Evolutionary conservation across 2,329 filamentous ascomycete species (phyloP).

Genomic region (Raffaelea ambrosiae): DNA sequence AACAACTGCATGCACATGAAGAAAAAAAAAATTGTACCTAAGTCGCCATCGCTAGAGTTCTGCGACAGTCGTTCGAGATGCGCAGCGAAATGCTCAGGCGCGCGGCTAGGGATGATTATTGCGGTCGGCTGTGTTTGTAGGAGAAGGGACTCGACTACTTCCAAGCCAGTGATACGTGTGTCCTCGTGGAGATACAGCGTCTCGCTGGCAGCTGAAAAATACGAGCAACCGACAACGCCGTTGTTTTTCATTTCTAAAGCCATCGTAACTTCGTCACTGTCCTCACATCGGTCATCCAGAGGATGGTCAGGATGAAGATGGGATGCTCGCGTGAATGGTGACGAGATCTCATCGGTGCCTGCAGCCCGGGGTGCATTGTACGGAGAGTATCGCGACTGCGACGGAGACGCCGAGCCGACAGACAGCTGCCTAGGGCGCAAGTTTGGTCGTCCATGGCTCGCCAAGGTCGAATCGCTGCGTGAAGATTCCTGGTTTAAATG

Average conservation of each 20-base stretch:
- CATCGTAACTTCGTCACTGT: conserved; percentile 64
- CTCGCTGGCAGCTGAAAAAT: conserved; percentile 65
- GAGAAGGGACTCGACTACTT: conserved; percentile 55
- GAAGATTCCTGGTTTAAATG: too few relatives aligned
- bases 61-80: conserved; percentile 17
- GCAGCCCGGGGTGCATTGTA: too few relatives aligned
- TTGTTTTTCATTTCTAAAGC: conserved; percentile 67
- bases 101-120: conserved; percentile 41
- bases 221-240: conserved; percentile 71
- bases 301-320: background rate
- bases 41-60: too few relatives aligned
- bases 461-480: too few relatives aligned
- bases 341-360: background rate
- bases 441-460: too few relatives aligned
- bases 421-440: too few relatives aligned
- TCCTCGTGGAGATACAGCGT: conserved; percentile 72
- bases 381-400: too few relatives aligned
- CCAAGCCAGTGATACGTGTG: conserved; percentile 57
- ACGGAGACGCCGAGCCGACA: too few relatives aligned
- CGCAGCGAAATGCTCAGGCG: conserved; percentile 30
- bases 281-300: conserved; percentile 13
- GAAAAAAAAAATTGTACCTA: too few relatives aligned
- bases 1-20: too few relatives aligned
- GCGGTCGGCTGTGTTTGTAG: conserved; percentile 46
- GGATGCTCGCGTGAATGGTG: background rate